Base-by-base conservation (phyloP, 2,329 filamentous ascomycete species). In the Colletotrichum australisinense region DNA sequence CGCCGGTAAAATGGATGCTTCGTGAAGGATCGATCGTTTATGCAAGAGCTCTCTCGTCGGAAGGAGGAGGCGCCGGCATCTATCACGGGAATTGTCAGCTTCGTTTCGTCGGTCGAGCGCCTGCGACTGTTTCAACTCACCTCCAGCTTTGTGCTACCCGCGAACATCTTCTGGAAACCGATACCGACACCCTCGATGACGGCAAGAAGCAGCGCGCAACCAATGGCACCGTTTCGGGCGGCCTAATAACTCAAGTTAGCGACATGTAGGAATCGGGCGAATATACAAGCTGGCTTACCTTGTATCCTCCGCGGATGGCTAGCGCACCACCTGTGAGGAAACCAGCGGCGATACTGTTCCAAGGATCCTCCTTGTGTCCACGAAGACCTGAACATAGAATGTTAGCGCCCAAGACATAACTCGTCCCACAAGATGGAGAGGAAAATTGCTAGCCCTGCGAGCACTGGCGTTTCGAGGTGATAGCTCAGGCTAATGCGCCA, bases 281-380 rank as follows among this genome's bases (percentile, higher is more conserved):
- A 3, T 22, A 12, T 3, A 4, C 5, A 11, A 38, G 11, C 7
- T 12, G 8, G 4, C 5, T 2, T 11, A 63, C 60, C 87, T 94
- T 95, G 83, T 93, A 93, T 72, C 97, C 97, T 79, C 97, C 97
- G 85, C 97, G 91, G 75, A 98, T 92, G 64, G 97, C 97, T 42
- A 99, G 89, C 35, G 96, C 91, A 78, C 97, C 97, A 80, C 95
- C 95, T 5, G 97, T 98, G 84, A 98, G 96, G 89, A 98, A 98
- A 67, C 97, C 97, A 55, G 96, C 97, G 78, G 96, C 97, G 83
- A 99, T 98, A 80, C 95, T 95, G 30, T 63, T 57, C 56, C 95
- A 98, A 16, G 97, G 95, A 83, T 98, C 97, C 84, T 99, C 97
- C 92, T 98, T 98, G 89, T 97, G 94, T 76, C 95, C 88, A 69